Conservation (phyloP, 2,329 filamentous ascomycete species). For the Pleurostoma richardsiae region DNA sequence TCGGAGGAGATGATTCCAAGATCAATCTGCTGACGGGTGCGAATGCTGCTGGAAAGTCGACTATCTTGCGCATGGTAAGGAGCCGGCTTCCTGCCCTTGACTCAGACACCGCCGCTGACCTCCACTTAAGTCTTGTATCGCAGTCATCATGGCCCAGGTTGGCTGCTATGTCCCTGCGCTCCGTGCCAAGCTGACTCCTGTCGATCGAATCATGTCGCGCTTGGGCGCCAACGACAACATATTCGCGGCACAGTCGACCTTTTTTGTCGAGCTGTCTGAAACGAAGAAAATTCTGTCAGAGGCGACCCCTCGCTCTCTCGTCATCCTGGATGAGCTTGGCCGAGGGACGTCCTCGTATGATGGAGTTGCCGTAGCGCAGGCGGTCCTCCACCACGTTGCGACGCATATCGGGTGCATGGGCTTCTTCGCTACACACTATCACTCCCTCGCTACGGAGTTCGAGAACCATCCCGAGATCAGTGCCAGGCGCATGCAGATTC, state of each 20-base stretch:
- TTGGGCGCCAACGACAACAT: conserved; percentile 98
- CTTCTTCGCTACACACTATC: conserved; percentile 98
- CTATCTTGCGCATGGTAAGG: conserved; percentile 84
- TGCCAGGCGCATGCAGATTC: conserved; percentile 87
- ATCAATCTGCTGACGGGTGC: conserved; percentile 92
- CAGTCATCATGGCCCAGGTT: conserved; percentile 95
- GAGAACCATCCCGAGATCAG: conserved; percentile 81
- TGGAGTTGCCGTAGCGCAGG: conserved; percentile 92
- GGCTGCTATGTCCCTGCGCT: conserved; percentile 86
- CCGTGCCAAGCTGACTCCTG: conserved; percentile 78
- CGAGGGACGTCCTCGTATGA: conserved; percentile 95
- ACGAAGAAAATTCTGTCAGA: conserved; percentile 97
- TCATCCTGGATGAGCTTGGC: conserved; percentile 94
- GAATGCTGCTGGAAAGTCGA: conserved; percentile 96
- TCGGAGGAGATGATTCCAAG: conserved; percentile 76
- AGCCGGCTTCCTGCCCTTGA: neutral
- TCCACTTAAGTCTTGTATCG: conserved; percentile 69
- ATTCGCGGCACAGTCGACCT: conserved; percentile 94
- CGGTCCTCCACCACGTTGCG: conserved; percentile 93
- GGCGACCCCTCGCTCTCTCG: conserved; percentile 86
- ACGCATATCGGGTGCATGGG: conserved; percentile 89
- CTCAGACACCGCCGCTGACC: neutral
- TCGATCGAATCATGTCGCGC: conserved; percentile 98
- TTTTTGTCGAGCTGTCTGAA: conserved; percentile 95
- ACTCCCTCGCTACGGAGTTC: conserved; percentile 89